These are phyloP conservation scores for Fomes fomentarius DNA, from an alignment of 1,284 basidiomycete genomes.

Conservation along the genomic window DNA sequence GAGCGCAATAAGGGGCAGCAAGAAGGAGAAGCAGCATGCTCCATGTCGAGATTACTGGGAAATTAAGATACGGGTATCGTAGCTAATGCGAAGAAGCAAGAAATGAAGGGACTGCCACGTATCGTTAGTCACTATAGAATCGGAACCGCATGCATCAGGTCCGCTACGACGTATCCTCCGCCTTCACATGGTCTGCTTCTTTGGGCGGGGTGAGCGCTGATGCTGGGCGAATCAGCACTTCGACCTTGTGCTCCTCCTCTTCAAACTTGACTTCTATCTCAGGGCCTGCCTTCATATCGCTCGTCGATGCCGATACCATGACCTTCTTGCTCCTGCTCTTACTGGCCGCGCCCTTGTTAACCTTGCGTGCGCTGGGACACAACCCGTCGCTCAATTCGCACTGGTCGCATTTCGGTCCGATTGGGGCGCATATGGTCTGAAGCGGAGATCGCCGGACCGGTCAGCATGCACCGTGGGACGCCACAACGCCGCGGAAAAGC, in stretches of 20 bases:
- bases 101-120: background rate
- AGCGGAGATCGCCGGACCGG: background rate
- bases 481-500: background rate
- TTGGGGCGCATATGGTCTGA: constrained; percentile 81
- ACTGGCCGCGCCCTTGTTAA: constrained; percentile 15
- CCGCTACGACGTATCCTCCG: constrained; percentile 3
- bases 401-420: constrained; percentile 82
- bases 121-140: background rate
- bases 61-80: background rate
- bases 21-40: background rate
- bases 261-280: constrained; percentile 44
- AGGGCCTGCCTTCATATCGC: constrained; percentile 30
- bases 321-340: constrained; percentile 19
- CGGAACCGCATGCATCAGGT: background rate
- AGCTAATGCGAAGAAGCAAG: background rate
- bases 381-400: constrained; percentile 65
- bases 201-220: background rate
- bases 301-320: background rate
- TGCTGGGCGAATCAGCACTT: background rate
- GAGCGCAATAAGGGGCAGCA: background rate
- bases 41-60: constrained; percentile 1
- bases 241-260: constrained; percentile 23
- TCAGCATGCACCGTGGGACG: background rate
- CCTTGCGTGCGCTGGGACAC: constrained; percentile 61
- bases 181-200: constrained; percentile 8